A percentile compares a stretch with the other conserved stretches of the same genome.
phyloP scores from a whole-genome alignment of 306 rosid species.

The Mucuna pruriens region DNA sequence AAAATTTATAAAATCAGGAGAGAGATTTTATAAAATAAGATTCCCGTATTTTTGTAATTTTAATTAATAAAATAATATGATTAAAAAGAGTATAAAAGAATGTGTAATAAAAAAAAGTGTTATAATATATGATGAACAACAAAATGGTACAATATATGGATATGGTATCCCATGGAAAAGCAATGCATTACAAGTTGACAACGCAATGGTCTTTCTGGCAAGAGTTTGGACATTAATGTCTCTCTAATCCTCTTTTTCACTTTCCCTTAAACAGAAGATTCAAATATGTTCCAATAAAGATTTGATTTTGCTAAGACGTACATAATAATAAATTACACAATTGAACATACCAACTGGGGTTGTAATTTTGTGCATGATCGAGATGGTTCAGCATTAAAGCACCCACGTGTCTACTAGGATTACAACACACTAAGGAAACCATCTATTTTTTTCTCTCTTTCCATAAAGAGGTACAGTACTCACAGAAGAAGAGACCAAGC shows the following conservation, averaged over 20 bases:
- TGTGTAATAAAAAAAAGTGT: too few relatives aligned
- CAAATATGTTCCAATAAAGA: not conserved
- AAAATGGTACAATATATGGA: not conserved
- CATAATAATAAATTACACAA: not conserved
- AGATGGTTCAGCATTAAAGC: constrained; percentile 14
- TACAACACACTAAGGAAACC: not conserved
- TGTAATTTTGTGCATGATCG: constrained; percentile 6
- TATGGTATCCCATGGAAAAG: not conserved
- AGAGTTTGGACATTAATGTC: not conserved
- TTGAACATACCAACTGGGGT: not conserved
- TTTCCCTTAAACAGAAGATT: not conserved
- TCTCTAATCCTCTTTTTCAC: not conserved
- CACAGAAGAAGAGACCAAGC: constrained; percentile 19
- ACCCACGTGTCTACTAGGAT: constrained; percentile 31
- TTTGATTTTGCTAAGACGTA: not conserved
- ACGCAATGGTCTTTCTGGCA: not conserved
- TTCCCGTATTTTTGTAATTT: too few relatives aligned
- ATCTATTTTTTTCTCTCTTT: not conserved
- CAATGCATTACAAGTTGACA: not conserved
- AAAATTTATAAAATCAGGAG: too few relatives aligned
- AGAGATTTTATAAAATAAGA: too few relatives aligned
- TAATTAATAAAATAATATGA: too few relatives aligned
- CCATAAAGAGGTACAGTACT: constrained; percentile 13
- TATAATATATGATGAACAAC: not conserved
- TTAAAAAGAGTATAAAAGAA: too few relatives aligned